These are phyloP conservation scores for Crithidia acanthocephali DNA, from an alignment of 208 protist genomes.

Conservation along the genomic window DNA sequence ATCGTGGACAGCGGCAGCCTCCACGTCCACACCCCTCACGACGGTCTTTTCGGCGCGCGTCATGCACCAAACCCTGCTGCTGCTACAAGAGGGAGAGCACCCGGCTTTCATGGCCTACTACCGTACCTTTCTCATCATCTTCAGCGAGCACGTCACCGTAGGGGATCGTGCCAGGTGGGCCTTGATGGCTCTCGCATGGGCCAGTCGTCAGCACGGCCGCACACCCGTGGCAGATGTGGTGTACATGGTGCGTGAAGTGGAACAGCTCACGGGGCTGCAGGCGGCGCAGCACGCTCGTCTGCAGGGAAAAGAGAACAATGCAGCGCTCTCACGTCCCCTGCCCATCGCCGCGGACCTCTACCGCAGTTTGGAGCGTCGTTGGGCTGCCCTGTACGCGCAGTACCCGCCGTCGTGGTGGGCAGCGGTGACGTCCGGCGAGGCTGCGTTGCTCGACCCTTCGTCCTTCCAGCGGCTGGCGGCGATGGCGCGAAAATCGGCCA, in stretches of 20 bases:
- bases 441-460: conserved; percentile 1
- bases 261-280: conserved; percentile 37
- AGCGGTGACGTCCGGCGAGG: neutral
- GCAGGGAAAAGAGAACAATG: neutral
- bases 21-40: neutral
- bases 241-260: conserved; percentile 47
- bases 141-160: conserved; percentile 24
- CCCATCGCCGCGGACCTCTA: conserved; percentile 23
- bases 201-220: conserved; percentile 20
- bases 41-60: conserved; percentile 62
- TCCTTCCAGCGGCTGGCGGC: neutral
- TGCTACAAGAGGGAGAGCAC: conserved; percentile 79
- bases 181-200: conserved; percentile 48
- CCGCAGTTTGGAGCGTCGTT: conserved; percentile 42
- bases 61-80: conserved; percentile 54
- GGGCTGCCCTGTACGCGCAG: conserved; percentile 43
- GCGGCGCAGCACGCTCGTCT: neutral
- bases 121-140: conserved; percentile 39
- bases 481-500: neutral
- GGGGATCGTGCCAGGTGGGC: conserved; percentile 51
- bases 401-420: conserved; percentile 31
- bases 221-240: conserved; percentile 33
- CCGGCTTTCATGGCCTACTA: conserved; percentile 71
- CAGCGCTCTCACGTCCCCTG: neutral
- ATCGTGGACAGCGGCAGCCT: no score